Evolutionary conservation across 2,329 filamentous ascomycete genomes (phyloP).

Genomic region (Colletotrichum sansevieriae): DNA sequence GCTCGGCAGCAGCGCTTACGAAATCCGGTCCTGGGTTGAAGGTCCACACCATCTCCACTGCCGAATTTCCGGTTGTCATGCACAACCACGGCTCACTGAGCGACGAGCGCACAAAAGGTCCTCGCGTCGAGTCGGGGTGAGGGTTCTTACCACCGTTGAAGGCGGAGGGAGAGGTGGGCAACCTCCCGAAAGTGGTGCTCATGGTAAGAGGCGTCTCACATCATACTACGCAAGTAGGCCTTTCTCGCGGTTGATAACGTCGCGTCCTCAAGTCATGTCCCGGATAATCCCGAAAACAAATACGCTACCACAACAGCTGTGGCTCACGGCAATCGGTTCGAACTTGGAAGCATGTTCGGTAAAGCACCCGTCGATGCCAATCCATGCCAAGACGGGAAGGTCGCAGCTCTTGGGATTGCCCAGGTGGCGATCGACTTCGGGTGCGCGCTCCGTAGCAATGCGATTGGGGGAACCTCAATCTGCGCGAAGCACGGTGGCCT

Average conservation of each 20-base stretch:
- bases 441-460: background rate
- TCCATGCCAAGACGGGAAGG: conserved; percentile 24
- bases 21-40: background rate
- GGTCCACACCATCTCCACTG: conserved; percentile 1
- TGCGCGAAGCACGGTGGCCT: background rate
- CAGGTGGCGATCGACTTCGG: background rate
- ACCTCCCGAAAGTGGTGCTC: background rate
- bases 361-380: background rate
- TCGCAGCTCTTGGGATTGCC: background rate
- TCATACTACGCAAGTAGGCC: background rate
- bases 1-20: background rate
- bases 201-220: background rate
- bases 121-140: too few relatives aligned
- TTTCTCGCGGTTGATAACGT: conserved; percentile 1
- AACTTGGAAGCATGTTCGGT: background rate
- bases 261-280: conserved; percentile 1
- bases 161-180: too few relatives aligned
- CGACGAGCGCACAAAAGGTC: background rate
- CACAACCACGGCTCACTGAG: background rate
- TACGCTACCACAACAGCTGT: background rate
- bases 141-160: background rate
- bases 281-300: background rate
- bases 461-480: background rate
- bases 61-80: conserved; percentile 21
- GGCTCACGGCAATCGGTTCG: background rate